Evolutionary conservation across 2,329 filamentous ascomycete species (phyloP).

Genomic region (Talaromyces sp.): DNA sequence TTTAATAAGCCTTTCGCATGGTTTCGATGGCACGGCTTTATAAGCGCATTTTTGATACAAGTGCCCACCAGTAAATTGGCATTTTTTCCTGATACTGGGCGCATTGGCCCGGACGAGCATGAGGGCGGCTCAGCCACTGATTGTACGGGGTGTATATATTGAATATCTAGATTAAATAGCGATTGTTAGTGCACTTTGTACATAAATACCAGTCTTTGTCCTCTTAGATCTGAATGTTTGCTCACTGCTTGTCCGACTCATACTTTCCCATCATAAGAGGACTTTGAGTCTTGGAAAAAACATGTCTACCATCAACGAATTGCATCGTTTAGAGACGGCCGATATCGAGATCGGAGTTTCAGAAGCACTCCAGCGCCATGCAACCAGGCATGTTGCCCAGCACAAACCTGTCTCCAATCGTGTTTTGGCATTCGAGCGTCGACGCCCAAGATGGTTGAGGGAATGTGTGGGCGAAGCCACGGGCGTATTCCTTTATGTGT

Average conservation of each 20-base stretch:
- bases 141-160: not conserved
- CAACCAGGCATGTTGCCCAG: slow-evolving; percentile 41
- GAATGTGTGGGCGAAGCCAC: slow-evolving; percentile 53
- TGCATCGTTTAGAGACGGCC: slow-evolving; percentile 19
- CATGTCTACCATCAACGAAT: slow-evolving; percentile 8
- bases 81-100: not conserved
- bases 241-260: not conserved
- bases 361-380: slow-evolving; percentile 48
- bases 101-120: not conserved
- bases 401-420: slow-evolving; percentile 48
- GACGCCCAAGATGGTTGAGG: slow-evolving; percentile 48
- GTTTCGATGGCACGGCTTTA: not conserved
- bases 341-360: slow-evolving; percentile 47
- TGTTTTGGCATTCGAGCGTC: slow-evolving; percentile 50
- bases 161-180: not conserved
- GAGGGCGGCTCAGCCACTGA: not conserved
- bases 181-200: not conserved
- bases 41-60: not conserved
- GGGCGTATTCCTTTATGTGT: slow-evolving; percentile 53
- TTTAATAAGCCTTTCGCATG: not conserved
- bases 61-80: not conserved
- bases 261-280: not conserved
- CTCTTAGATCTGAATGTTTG: not conserved
- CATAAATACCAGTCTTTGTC: not conserved
- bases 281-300: not conserved